These are phyloP conservation scores for Crithidia expoeki DNA, from an alignment of 208 protist species.

Conservation along the genomic window DNA sequence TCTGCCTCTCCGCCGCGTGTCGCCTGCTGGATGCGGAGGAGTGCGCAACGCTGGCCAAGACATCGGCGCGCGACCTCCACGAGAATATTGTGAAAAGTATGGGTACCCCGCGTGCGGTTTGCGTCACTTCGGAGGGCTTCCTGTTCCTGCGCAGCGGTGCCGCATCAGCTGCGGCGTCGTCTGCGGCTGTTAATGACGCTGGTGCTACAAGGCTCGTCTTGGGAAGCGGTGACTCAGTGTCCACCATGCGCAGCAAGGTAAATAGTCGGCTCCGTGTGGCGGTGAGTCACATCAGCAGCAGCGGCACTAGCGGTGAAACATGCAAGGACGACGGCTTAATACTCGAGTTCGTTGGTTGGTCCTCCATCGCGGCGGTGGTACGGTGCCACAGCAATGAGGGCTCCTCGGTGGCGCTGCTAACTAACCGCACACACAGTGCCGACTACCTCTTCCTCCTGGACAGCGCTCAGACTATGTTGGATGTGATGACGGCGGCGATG, in stretches of 20 bases:
- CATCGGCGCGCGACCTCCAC: slow-evolving; percentile 16
- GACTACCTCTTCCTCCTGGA: slow-evolving; percentile 51
- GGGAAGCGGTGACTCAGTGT: background rate
- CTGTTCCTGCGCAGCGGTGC: slow-evolving; percentile 38
- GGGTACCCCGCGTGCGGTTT: slow-evolving; percentile 32
- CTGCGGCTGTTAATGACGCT: background rate
- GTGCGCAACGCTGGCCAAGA: slow-evolving; percentile 26
- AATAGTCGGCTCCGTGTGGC: slow-evolving; percentile 11
- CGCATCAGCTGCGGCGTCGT: background rate
- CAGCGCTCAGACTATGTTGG: slow-evolving; percentile 17
- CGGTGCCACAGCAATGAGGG: slow-evolving; percentile 41
- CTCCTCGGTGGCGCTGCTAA: slow-evolving; percentile 49
- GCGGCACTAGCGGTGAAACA: background rate
- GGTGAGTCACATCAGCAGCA: slow-evolving; percentile 24
- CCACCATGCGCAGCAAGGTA: background rate
- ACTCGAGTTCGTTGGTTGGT: slow-evolving; percentile 39
- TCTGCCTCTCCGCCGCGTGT: slow-evolving; percentile 43
- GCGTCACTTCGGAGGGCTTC: slow-evolving; percentile 43
- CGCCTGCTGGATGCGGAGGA: slow-evolving; percentile 42
- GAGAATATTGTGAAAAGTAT: slow-evolving; percentile 13
- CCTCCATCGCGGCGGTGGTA: slow-evolving; percentile 46
- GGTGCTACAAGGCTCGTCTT: background rate
- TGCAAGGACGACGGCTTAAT: slow-evolving; percentile 25
- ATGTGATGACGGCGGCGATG: slow-evolving; percentile 20
- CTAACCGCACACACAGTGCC: slow-evolving; percentile 28